Evolutionary conservation across 768 basidiomycete genomes (phyloP).

Genomic region (Jaapia argillacea): DNA sequence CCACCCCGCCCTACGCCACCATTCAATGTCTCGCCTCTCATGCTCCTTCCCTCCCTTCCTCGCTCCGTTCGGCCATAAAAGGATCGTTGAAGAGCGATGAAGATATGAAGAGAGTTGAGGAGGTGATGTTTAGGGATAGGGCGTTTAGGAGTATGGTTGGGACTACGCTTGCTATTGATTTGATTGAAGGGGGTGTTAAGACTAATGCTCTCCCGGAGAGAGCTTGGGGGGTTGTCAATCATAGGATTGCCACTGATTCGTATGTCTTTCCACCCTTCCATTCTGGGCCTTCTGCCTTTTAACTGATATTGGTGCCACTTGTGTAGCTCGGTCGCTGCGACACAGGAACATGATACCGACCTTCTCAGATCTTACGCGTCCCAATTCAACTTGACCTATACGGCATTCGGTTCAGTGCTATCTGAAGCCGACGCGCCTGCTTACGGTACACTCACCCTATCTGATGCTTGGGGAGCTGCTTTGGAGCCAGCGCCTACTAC

Average conservation of each 20-base stretch:
- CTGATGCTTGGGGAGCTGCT: slow-evolving; percentile 23
- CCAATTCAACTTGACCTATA: slow-evolving; percentile 29
- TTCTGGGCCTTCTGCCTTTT: too few relatives aligned
- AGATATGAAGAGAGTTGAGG: slow-evolving; percentile 24
- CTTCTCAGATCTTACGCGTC: slow-evolving; percentile 18
- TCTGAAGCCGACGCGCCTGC: slow-evolving; percentile 13
- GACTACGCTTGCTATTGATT: slow-evolving; percentile 35
- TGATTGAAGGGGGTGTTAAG: slow-evolving; percentile 30
- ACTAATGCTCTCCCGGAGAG: slow-evolving; percentile 34
- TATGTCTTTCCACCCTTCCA: slow-evolving; percentile 4
- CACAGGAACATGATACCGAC: slow-evolving; percentile 19
- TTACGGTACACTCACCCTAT: slow-evolving; percentile 26
- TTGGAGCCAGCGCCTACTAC: slow-evolving; percentile 34
- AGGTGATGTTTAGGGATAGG: slow-evolving; percentile 14
- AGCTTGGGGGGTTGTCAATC: slow-evolving; percentile 16
- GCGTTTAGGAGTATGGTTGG: slow-evolving; percentile 18
- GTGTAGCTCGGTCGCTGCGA: slow-evolving; percentile 20
- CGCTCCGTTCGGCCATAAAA: slow-evolving; percentile 19
- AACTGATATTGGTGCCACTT: neutral
- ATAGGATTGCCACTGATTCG: slow-evolving; percentile 18
- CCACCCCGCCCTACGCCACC: slow-evolving; percentile 20
- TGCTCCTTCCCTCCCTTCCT: slow-evolving; percentile 23
- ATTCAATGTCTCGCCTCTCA: slow-evolving; percentile 35
- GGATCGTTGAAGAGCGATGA: slow-evolving; percentile 17
- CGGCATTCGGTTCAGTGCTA: slow-evolving; percentile 27